These are phyloP conservation scores for Haematococcus lacustris DNA, from an alignment of 139 green algal species.

Conservation along the genomic window DNA sequence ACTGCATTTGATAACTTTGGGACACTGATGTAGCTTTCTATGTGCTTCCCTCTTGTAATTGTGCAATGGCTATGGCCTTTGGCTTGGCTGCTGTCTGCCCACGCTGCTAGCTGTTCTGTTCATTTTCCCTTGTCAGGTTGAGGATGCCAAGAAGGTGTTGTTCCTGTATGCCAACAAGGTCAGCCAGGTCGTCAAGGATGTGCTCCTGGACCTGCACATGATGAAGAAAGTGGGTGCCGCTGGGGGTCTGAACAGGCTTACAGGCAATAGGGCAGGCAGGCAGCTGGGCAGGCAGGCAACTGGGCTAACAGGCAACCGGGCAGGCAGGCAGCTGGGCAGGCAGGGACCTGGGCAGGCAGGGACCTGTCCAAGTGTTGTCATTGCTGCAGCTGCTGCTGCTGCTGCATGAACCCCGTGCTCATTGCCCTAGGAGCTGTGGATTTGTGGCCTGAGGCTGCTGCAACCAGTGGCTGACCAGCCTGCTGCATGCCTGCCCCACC, in stretches of 20 bases:
- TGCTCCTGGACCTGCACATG: constrained; percentile 68
- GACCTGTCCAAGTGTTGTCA: not conserved
- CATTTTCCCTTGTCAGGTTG: constrained; percentile 42
- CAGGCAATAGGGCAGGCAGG: no score
- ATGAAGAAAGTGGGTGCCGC: constrained; percentile 56
- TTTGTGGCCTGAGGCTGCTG: not conserved
- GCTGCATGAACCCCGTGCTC: not conserved
- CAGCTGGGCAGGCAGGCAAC: no score
- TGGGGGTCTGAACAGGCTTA: not conserved
- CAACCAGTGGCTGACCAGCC: not conserved
- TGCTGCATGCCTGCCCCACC: not conserved
- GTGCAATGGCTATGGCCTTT: not conserved
- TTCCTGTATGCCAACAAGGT: constrained; percentile 63
- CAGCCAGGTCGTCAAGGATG: constrained; percentile 66
- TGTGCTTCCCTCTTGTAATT: not conserved
- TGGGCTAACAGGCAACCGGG: no score
- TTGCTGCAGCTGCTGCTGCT: not conserved
- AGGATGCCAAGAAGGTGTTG: constrained; percentile 65
- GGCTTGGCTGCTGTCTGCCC: not conserved
- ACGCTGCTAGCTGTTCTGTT: not conserved
- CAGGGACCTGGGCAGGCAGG: no score
- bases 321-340: no score
- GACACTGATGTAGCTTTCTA: not conserved
- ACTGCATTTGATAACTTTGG: not conserved
- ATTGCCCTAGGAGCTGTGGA: not conserved